Evolutionary conservation across 208 protist species (phyloP).

Genomic region (Crithidia bombi): DNA sequence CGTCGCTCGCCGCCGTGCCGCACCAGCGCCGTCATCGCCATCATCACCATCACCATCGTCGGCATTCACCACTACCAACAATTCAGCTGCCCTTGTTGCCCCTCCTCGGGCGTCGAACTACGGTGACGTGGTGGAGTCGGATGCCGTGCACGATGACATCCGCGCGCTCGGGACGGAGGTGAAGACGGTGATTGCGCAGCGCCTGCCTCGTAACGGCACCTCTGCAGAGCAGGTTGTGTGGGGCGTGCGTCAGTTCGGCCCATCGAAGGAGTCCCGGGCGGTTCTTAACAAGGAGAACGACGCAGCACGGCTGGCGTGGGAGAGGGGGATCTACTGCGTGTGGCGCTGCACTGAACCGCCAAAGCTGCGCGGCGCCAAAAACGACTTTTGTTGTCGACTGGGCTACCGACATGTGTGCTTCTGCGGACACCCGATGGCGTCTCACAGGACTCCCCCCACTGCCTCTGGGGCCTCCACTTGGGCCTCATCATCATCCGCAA

Average conservation of each 20-base stretch:
- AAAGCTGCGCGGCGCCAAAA: conserved; percentile 47
- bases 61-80: too few species aligned
- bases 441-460: conserved; percentile 48
- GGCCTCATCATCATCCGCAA: conserved; percentile 6
- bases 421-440: conserved; percentile 69
- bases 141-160: conserved; percentile 83
- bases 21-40: background rate
- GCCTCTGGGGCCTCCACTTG: conserved; percentile 1
- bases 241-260: conserved; percentile 75
- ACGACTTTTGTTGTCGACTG: conserved; percentile 85
- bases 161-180: conserved; percentile 55
- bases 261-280: conserved; percentile 64
- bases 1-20: background rate
- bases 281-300: conserved; percentile 81
- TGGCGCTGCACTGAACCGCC: conserved; percentile 65
- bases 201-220: conserved; percentile 65
- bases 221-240: conserved; percentile 67
- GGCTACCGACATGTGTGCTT: conserved; percentile 79
- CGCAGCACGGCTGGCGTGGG: conserved; percentile 64
- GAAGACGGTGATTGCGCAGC: conserved; percentile 46
- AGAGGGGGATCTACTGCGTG: conserved; percentile 79
- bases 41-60: background rate
- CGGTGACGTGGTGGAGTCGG: conserved; percentile 59
- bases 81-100: conserved; percentile 1
- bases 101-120: conserved; percentile 26